A percentile compares a stretch with the other conserved stretches of the same genome.
phyloP scores from a whole-genome alignment of 1,284 basidiomycete genomes.

The Leccinum subrobustum region DNA sequence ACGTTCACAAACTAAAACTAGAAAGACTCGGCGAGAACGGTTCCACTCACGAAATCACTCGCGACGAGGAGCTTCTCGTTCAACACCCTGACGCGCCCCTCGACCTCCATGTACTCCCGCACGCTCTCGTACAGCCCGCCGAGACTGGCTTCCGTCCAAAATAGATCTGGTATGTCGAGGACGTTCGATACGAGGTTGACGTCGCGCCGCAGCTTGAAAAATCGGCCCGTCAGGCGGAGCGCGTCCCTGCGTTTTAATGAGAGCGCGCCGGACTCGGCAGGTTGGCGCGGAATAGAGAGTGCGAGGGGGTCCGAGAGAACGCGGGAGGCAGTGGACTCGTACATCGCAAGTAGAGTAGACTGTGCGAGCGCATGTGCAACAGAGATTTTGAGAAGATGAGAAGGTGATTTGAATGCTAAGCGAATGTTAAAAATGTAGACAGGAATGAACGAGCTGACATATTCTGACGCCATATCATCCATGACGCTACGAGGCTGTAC shows the following conservation, averaged over 20 bases:
- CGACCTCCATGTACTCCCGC: conserved; percentile 93
- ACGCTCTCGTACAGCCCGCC: conserved; percentile 92
- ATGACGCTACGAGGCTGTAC: not conserved
- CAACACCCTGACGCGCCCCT: conserved; percentile 78
- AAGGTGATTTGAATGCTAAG: conserved; percentile 84
- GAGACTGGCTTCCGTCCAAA: conserved; percentile 92
- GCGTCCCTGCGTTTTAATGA: conserved; percentile 81
- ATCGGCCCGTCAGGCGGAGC: conserved; percentile 80
- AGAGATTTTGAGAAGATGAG: conserved; percentile 85
- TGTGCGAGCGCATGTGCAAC: conserved; percentile 94
- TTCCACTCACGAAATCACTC: conserved; percentile 76
- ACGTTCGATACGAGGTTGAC: conserved; percentile 93
- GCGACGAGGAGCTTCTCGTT: conserved; percentile 90
- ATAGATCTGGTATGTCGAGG: conserved; percentile 91
- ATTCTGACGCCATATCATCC: conserved; percentile 26
- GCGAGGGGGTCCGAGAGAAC: conserved; percentile 80
- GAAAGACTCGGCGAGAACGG: not conserved
- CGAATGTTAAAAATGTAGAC: conserved; percentile 1
- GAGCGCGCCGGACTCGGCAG: conserved; percentile 79
- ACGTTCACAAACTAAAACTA: not conserved
- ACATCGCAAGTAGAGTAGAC: conserved; percentile 88
- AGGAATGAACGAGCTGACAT: conserved; percentile 27
- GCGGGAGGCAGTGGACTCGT: conserved; percentile 79
- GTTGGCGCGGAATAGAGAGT: conserved; percentile 81
- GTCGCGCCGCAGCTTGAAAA: conserved; percentile 89